These are phyloP conservation scores for Entomortierella lignicola DNA, from an alignment of 192 early-diverging fungal species.

Conservation along the genomic window DNA sequence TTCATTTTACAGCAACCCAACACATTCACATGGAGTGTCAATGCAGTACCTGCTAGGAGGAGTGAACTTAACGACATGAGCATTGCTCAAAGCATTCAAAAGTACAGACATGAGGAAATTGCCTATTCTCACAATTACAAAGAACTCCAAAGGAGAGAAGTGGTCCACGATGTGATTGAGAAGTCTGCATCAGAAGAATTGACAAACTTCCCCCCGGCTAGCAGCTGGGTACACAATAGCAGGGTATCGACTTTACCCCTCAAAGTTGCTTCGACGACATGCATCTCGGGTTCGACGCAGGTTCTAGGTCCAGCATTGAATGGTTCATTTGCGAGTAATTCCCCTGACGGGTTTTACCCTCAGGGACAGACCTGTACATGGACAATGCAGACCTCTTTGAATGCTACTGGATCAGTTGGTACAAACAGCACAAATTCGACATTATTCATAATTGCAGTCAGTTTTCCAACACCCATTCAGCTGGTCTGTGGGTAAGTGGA, in stretches of 20 bases:
- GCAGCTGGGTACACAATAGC: neutral
- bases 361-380: constrained; percentile 23
- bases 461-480: constrained; percentile 32
- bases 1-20: neutral
- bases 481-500: constrained; percentile 47
- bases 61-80: neutral
- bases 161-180: constrained; percentile 20
- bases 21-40: neutral
- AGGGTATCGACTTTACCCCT: neutral
- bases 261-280: constrained; percentile 15
- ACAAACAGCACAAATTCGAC: neutral
- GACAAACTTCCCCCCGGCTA: neutral
- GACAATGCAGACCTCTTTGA: constrained; percentile 21
- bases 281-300: constrained; percentile 10
- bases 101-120: too few species aligned
- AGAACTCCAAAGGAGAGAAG: constrained; percentile 8
- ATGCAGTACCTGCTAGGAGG: neutral
- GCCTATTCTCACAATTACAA: neutral
- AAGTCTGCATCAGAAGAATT: neutral
- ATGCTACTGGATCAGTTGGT: neutral
- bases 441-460: constrained; percentile 32
- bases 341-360: constrained; percentile 29
- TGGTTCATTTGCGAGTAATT: constrained; percentile 41
- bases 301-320: constrained; percentile 19
- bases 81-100: neutral